Percentiles rank a stretch among this genome's conserved stretches.
These are phyloP conservation scores for Moesziomyces globuligerus DNA, from an alignment of 1,284 basidiomycete species.

Conservation along the genomic window DNA sequence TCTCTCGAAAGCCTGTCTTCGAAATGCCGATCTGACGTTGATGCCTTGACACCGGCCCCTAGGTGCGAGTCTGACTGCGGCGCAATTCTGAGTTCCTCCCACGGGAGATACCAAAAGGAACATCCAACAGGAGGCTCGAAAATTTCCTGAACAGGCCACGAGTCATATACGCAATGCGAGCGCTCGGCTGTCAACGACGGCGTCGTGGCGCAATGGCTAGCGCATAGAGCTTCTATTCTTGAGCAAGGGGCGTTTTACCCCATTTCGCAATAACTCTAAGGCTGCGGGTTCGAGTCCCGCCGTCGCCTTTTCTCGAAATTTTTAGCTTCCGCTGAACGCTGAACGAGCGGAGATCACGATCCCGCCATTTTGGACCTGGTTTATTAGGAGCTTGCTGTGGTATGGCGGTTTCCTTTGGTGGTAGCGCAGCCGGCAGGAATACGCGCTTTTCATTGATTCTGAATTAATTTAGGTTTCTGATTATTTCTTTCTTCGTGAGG, in stretches of 20 bases:
- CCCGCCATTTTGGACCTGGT: constrained; percentile 12
- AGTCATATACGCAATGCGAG: neutral
- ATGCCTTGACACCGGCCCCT: too few species aligned
- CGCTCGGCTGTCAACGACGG: neutral
- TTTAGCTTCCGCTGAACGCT: constrained; percentile 3
- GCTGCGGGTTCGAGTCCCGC: constrained; percentile 56
- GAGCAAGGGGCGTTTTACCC: neutral
- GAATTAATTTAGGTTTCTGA: too few species aligned
- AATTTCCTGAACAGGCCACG: neutral
- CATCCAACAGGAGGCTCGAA: neutral
- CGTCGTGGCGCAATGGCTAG: constrained; percentile 55
- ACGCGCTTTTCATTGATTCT: neutral
- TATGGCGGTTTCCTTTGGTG: too few species aligned
- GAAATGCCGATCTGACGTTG: neutral
- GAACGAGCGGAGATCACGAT: constrained; percentile 8
- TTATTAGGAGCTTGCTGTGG: constrained; percentile 11
- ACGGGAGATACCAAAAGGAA: too few species aligned
- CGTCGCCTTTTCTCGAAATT: constrained; percentile 11
- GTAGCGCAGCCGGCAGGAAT: too few species aligned
- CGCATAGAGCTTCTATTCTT: constrained; percentile 47
- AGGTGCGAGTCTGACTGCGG: too few species aligned
- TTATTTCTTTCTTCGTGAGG: too few species aligned
- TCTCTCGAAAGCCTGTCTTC: neutral
- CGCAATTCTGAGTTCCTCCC: neutral
- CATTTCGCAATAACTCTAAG: constrained; percentile 28